These are phyloP conservation scores for Pulveroboletus sp. DNA, from an alignment of 768 basidiomycete genomes.

Conservation along the genomic window DNA sequence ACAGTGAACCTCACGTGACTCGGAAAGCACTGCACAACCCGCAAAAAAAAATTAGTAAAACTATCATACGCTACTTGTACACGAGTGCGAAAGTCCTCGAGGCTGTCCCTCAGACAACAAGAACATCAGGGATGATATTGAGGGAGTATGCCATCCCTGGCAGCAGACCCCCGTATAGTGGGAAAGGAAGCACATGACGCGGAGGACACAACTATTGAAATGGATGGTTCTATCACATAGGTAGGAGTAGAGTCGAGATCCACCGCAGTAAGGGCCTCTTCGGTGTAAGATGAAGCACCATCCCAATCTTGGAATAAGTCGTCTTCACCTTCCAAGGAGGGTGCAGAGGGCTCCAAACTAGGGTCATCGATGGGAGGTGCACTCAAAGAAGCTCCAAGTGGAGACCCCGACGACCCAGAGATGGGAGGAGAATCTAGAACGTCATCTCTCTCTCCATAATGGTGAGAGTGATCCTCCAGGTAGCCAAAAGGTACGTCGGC, in stretches of 20 bases:
- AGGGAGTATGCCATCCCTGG: constrained; percentile 22
- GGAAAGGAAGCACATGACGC: constrained; percentile 1
- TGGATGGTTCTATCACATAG: background rate
- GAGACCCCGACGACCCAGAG: constrained; percentile 40
- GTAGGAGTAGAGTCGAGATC: constrained; percentile 1
- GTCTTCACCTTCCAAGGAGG: constrained; percentile 27
- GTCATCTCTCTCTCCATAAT: constrained; percentile 30
- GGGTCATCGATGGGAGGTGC: constrained; percentile 30
- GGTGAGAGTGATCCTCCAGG: constrained; percentile 35
- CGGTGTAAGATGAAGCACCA: constrained; percentile 1
- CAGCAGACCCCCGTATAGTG: constrained; percentile 1
- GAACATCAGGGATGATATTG: constrained; percentile 26
- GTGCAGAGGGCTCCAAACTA: constrained; percentile 45
- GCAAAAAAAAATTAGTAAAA: constrained; percentile 20
- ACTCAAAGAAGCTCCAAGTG: constrained; percentile 37
- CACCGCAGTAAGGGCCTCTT: background rate
- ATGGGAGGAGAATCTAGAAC: constrained; percentile 32
- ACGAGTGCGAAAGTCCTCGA: constrained; percentile 10
- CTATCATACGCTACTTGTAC: constrained; percentile 24
- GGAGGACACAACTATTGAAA: background rate
- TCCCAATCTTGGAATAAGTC: constrained; percentile 23
- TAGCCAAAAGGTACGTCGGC: constrained; percentile 36
- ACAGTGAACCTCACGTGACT: constrained; percentile 7
- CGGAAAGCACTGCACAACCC: background rate
- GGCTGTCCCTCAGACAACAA: background rate